These are phyloP conservation scores for Isatis tinctoria DNA, from an alignment of 345 rosid genomes.

Conservation along the genomic window DNA sequence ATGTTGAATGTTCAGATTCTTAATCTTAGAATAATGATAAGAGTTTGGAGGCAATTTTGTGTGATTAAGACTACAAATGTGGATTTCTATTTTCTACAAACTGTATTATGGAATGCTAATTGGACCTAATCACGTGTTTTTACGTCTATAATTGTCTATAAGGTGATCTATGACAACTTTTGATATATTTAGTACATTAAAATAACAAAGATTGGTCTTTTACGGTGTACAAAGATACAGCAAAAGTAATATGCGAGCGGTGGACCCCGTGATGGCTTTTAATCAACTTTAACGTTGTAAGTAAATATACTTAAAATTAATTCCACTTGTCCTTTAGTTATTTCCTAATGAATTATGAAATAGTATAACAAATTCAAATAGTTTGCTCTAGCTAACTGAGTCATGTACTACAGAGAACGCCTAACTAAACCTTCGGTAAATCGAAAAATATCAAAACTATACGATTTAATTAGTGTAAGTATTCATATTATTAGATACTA, in stretches of 20 bases:
- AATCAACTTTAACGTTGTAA: slow-evolving; percentile 2
- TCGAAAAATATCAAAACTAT: background rate
- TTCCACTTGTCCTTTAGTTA: background rate
- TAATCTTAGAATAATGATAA: background rate
- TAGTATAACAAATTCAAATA: background rate
- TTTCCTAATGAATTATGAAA: background rate
- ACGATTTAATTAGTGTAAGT: background rate
- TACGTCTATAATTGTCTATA: background rate
- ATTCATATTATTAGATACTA: background rate
- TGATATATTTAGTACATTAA: background rate
- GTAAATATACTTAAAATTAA: background rate
- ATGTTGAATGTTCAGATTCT: background rate
- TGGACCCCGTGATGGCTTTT: background rate
- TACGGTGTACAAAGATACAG: background rate
- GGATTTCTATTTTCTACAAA: background rate
- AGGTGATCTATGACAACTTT: background rate
- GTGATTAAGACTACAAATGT: background rate
- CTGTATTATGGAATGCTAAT: background rate
- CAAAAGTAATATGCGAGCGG: background rate
- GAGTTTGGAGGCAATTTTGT: background rate
- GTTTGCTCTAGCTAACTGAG: background rate
- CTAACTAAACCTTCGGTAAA: background rate
- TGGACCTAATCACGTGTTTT: slow-evolving; percentile 4
- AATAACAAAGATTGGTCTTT: background rate
- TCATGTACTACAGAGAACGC: background rate